These are phyloP conservation scores for Linnemannia elongata DNA, from an alignment of 192 early-diverging fungal genomes.

Conservation along the genomic window DNA sequence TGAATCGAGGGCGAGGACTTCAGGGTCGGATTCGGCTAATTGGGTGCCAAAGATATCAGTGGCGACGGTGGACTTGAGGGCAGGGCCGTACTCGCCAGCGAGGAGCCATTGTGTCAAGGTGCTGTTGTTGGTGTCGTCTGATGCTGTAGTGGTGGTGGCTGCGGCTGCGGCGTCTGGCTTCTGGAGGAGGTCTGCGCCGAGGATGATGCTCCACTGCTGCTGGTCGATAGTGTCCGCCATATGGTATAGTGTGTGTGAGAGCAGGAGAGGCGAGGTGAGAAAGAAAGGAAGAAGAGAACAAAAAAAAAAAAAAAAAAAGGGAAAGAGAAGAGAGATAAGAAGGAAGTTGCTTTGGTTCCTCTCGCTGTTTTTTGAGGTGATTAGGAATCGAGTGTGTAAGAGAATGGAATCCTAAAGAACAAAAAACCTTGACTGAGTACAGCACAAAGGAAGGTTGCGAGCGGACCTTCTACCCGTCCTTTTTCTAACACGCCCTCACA, in stretches of 20 bases:
- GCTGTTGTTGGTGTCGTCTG: constrained; percentile 3
- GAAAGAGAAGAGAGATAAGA: background rate
- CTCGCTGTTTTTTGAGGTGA: constrained; percentile 3
- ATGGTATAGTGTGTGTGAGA: constrained; percentile 1
- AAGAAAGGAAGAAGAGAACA: constrained; percentile 5
- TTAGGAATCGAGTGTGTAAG: constrained; percentile 6
- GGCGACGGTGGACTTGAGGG: constrained; percentile 61
- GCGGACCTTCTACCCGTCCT: background rate
- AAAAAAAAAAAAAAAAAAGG: background rate
- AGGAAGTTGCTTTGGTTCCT: background rate
- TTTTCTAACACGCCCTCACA: background rate
- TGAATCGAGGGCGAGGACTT: constrained; percentile 26
- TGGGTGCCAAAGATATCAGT: constrained; percentile 66
- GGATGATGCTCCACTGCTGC: constrained; percentile 52
- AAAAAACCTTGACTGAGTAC: background rate
- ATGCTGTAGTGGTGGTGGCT: background rate
- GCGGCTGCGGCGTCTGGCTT: constrained; percentile 15
- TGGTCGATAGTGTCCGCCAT: constrained; percentile 28
- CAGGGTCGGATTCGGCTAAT: constrained; percentile 28
- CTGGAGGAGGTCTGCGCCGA: constrained; percentile 34
- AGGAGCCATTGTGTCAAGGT: constrained; percentile 49
- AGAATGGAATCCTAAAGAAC: constrained; percentile 16
- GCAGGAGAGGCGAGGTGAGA: background rate
- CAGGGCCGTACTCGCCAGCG: constrained; percentile 65
- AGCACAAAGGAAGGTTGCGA: background rate